Conservation (phyloP, 23 red algal species). For the Gracilaria caudata region DNA sequence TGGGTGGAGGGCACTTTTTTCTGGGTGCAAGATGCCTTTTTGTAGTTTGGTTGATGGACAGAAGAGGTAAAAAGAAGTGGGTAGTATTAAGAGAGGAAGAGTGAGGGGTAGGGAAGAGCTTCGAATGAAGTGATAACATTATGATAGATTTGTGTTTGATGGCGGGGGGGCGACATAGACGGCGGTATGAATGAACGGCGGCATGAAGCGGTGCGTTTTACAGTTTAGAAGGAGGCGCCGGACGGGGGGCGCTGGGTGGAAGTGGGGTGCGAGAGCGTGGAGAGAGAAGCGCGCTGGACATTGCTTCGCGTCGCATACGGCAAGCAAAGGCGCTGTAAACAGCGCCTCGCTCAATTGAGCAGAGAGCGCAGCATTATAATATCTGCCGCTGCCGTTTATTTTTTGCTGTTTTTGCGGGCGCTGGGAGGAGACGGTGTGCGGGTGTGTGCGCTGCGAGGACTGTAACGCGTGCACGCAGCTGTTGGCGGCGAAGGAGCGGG, state of each 20-base stretch:
- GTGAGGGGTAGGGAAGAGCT: not conserved
- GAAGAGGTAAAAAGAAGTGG: not conserved
- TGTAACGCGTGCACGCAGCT: no score
- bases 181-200: not conserved
- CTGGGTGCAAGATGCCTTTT: not conserved
- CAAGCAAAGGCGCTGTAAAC: no score
- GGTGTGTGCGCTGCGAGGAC: no score
- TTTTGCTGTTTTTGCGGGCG: no score
- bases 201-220: not conserved
- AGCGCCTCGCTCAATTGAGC: no score
- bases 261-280: not conserved
- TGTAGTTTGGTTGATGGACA: conserved; percentile 10
- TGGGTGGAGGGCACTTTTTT: no score
- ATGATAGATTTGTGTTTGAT: no score
- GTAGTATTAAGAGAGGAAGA: conserved; percentile 5
- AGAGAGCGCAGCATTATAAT: conserved; percentile 1
- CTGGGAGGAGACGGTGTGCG: no score
- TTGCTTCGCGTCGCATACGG: no score
- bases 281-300: not conserved
- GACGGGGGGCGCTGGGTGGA: no score
- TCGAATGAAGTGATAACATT: not conserved
- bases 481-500: no score
- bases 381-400: no score
- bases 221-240: not conserved
- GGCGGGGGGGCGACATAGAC: not conserved